Evolutionary conservation across 768 basidiomycete genomes (phyloP).

Genomic region (Boletus eberwhitei): DNA sequence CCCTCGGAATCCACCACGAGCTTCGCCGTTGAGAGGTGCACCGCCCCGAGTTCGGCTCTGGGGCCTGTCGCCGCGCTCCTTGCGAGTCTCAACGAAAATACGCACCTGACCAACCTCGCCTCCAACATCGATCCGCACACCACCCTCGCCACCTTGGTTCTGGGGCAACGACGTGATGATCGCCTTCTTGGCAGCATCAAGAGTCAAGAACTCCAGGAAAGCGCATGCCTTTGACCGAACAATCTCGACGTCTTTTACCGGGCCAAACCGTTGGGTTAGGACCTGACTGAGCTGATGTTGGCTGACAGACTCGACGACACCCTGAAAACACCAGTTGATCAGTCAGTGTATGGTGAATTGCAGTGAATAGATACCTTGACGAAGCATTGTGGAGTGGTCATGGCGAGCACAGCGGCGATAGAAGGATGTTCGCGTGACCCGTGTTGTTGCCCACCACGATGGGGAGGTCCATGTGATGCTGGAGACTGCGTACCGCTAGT

Average conservation of each 20-base stretch:
- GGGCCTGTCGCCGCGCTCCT: conserved; percentile 85
- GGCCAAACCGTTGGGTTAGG: conserved; percentile 67
- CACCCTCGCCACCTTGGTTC: conserved; percentile 82
- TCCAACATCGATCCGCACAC: conserved; percentile 71
- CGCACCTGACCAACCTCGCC: conserved; percentile 49
- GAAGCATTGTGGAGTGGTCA: conserved; percentile 81
- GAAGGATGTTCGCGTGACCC: conserved; percentile 43
- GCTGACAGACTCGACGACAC: conserved; percentile 67
- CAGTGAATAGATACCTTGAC: conserved; percentile 64
- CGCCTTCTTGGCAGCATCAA: conserved; percentile 83
- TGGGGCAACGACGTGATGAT: conserved; percentile 69
- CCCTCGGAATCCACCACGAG: conserved; percentile 46
- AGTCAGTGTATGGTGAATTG: neutral
- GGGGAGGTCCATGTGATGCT: conserved; percentile 30
- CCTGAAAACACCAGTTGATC: conserved; percentile 38
- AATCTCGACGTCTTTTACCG: conserved; percentile 85
- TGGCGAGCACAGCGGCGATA: conserved; percentile 52
- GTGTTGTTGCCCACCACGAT: conserved; percentile 34
- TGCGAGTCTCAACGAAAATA: conserved; percentile 83
- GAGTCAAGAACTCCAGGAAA: conserved; percentile 80
- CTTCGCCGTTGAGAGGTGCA: conserved; percentile 47
- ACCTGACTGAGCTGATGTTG: conserved; percentile 45
- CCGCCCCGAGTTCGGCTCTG: conserved; percentile 60
- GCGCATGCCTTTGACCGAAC: conserved; percentile 88
- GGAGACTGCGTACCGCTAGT: conserved; percentile 38